These are phyloP conservation scores for Aquilaria malaccensis DNA, from an alignment of 345 rosid genomes.

Conservation along the genomic window DNA sequence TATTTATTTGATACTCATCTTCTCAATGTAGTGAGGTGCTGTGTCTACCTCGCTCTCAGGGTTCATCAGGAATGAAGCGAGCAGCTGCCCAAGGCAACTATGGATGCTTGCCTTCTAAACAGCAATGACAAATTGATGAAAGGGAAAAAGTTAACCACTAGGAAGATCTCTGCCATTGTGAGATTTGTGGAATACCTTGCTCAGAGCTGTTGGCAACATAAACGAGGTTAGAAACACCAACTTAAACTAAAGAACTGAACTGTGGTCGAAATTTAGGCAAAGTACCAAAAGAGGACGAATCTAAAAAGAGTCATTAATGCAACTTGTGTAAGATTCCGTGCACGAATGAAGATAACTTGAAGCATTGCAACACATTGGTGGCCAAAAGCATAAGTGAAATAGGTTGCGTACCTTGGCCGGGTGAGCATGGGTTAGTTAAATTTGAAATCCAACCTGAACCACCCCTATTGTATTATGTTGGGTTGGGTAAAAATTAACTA, in stretches of 20 bases:
- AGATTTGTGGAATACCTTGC: constrained; percentile 20
- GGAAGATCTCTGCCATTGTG: constrained; percentile 5
- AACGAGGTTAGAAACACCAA: constrained; percentile 20
- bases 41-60: constrained; percentile 1
- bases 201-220: constrained; percentile 15
- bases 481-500: too few relatives aligned
- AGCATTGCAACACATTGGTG: constrained; percentile 7
- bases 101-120: constrained; percentile 5
- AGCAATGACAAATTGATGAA: neutral
- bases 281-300: neutral
- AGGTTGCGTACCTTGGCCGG: too few relatives aligned
- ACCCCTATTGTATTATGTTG: too few relatives aligned
- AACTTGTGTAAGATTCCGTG: constrained; percentile 17
- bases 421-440: too few relatives aligned
- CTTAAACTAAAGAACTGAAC: constrained; percentile 10
- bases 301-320: constrained; percentile 6
- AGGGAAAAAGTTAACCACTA: neutral
- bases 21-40: neutral
- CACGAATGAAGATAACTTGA: constrained; percentile 7
- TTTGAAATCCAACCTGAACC: too few relatives aligned
- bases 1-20: too few relatives aligned
- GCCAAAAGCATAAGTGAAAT: constrained; percentile 15
- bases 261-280: neutral
- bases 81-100: neutral
- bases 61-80: constrained; percentile 6